phyloP scores from a whole-genome alignment of 2,329 filamentous ascomycete genomes.

The Epichloe glyceriae region DNA sequence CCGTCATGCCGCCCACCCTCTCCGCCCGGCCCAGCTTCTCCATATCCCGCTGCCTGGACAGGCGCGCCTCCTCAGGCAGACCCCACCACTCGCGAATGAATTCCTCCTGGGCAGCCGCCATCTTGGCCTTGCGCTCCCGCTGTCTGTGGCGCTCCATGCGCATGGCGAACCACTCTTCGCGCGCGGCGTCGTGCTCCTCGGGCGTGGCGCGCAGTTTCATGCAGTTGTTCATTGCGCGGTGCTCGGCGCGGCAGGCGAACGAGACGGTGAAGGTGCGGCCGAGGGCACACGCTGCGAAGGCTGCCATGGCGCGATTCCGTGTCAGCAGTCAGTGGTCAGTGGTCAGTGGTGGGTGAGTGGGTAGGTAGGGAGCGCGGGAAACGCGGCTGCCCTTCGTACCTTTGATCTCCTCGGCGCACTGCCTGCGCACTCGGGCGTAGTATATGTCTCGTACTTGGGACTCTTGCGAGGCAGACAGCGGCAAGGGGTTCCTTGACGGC shows the following conservation, averaged over 20 bases:
- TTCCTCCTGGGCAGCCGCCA: conserved; percentile 49
- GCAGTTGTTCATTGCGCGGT: conserved; percentile 82
- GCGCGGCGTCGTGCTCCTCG: conserved; percentile 71
- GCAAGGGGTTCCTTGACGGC: conserved; percentile 65
- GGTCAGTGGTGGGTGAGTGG: neutral
- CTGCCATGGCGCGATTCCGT: conserved; percentile 18
- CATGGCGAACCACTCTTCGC: conserved; percentile 84
- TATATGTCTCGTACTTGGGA: conserved; percentile 70
- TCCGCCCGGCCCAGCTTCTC: conserved; percentile 38
- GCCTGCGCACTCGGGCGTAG: conserved; percentile 61
- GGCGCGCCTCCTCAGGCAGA: conserved; percentile 41
- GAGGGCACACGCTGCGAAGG: conserved; percentile 81
- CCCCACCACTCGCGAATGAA: conserved; percentile 59
- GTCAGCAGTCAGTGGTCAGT: neutral
- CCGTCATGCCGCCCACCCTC: conserved; percentile 40
- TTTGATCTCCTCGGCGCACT: conserved; percentile 69
- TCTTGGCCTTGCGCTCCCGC: conserved; percentile 48
- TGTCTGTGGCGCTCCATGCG: conserved; percentile 57
- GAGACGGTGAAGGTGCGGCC: conserved; percentile 78
- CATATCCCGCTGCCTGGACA: conserved; percentile 35
- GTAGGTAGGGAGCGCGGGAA: too few relatives aligned
- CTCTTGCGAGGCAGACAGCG: conserved; percentile 71
- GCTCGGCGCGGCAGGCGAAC: conserved; percentile 69
- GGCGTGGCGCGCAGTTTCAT: conserved; percentile 81
- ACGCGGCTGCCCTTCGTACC: conserved; percentile 31